phyloP scores from a whole-genome alignment of 768 basidiomycete genomes.

The Neoboletus subvelutipes region DNA sequence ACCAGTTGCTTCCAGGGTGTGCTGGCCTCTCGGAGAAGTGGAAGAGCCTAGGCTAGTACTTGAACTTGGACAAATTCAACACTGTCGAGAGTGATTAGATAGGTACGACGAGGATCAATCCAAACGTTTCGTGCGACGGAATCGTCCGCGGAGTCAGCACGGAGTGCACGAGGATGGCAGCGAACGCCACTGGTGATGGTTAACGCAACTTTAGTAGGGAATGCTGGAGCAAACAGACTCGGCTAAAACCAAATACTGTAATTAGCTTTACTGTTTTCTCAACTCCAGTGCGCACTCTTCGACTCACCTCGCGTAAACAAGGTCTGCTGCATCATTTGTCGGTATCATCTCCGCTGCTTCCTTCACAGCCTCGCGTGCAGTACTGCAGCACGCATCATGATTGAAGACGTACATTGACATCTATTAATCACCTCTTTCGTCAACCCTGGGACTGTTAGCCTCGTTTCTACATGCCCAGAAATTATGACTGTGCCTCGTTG shows the following conservation, averaged over 20 bases:
- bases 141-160: not conserved
- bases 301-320: no score
- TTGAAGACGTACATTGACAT: conserved; percentile 59
- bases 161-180: not conserved
- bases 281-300: no score
- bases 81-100: not conserved
- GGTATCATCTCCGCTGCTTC: no score
- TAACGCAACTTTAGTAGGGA: no score
- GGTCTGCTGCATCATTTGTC: no score
- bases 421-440: conserved; percentile 30
- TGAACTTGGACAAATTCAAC: not conserved
- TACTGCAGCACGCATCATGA: conserved; percentile 91
- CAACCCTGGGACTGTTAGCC: not conserved
- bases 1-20: not conserved
- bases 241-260: no score
- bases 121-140: not conserved
- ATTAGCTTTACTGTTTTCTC: no score
- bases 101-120: not conserved
- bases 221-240: no score
- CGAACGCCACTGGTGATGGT: no score
- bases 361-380: conserved; percentile 30
- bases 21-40: not conserved
- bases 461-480: conserved; percentile 67
- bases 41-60: not conserved
- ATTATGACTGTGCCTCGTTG: conserved; percentile 74